Conservation (phyloP, 2,329 filamentous ascomycete species). For the Paraphoma sp. region DNA sequence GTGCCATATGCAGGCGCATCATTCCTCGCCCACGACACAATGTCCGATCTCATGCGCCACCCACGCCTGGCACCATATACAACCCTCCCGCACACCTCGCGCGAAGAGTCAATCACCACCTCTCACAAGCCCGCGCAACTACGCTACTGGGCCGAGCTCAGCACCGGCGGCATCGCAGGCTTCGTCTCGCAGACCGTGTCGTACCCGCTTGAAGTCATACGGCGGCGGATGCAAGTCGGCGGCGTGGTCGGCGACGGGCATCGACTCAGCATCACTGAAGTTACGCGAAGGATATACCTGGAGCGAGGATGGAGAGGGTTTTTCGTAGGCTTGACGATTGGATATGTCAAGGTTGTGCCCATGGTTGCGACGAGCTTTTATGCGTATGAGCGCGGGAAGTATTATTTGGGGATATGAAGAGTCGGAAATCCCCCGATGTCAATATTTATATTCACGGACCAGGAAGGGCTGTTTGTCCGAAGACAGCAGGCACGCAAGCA, state of each 20-base stretch:
- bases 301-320: conserved; percentile 83
- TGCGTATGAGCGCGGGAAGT: conserved; percentile 70
- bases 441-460: too few species aligned
- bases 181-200: conserved; percentile 89
- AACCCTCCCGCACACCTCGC: conserved; percentile 68
- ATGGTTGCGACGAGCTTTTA: conserved; percentile 79
- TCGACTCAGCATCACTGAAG: conserved; percentile 78
- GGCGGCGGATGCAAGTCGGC: conserved; percentile 93
- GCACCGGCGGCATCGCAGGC: conserved; percentile 83
- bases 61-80: conserved; percentile 74
- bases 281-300: conserved; percentile 73
- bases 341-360: conserved; percentile 92
- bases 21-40: conserved; percentile 92
- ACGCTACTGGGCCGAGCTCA: conserved; percentile 84
- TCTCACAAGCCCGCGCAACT: conserved; percentile 71
- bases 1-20: conserved; percentile 94
- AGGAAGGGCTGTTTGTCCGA: too few species aligned
- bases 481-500: too few species aligned
- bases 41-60: conserved; percentile 80
- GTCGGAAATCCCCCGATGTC: not conserved
- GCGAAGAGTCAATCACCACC: conserved; percentile 43
- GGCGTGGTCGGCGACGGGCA: conserved; percentile 92
- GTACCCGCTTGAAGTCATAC: conserved; percentile 91
- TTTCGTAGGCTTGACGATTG: conserved; percentile 91
- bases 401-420: conserved; percentile 58